Evolutionary conservation across 2,329 filamentous ascomycete genomes (phyloP), one percentile per base, ranked within the genome.

Genomic region (Diatrype stigma): DNA sequence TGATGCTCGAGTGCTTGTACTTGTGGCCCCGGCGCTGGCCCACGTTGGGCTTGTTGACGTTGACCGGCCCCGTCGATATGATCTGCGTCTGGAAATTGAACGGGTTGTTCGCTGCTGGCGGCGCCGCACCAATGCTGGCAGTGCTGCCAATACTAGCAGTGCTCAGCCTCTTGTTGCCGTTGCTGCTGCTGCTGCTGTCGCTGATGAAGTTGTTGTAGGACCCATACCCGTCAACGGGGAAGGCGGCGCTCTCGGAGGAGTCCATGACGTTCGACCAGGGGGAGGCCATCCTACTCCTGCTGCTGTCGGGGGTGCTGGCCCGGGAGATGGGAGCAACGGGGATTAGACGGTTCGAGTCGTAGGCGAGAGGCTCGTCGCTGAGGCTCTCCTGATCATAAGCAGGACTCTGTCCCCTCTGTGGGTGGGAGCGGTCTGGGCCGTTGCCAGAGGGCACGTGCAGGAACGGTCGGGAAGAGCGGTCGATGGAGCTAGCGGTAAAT

Each of bases 1-100:
- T 96, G 51, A 99, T 87, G 67, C 90, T 96, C 68, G 89, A 95
- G 74, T 97, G 93, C 67, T 96, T 96, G 79, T 99, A 99, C 68
- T 94, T 91, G 75, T 99, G 94, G 56, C 94, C 94, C 54, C 93
- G 87, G 58, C 94, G 85, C 70, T 96, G 90, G 56, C 92, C 92
- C 56, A 96, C 84, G 61, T 90, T 93, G 58, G 89, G 87, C 75
- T 91, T 84, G 61, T 90, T 93, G 58, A 89, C 87, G 75, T 91
- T 93, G 51, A 91, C 80, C 2, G 89, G 87, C 17, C 79, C 79
- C 56, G 87, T 87, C 16, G 87, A 85, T 66, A 91, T 86, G 44
- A 85, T 79, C 66, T 89, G 86, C 1, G 93, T 89, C 72, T 95
- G 84, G 71, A 97, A 97, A 72, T 97, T 97, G 82, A 99, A 97